Evolutionary conservation across 139 green algal genomes (phyloP).

Genomic region (Closterium sp.): DNA sequence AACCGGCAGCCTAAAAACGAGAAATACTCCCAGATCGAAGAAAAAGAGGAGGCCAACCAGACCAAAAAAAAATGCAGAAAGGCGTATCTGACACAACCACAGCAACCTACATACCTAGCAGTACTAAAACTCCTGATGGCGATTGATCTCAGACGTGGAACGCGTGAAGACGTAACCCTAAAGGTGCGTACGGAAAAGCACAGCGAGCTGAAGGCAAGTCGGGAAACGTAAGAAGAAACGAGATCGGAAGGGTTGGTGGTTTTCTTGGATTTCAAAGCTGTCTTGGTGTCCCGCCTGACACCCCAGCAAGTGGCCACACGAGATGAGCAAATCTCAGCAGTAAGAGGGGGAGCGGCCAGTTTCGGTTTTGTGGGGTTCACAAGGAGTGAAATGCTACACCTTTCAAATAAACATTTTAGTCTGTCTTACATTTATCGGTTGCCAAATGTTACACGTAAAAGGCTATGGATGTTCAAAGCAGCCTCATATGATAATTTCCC

Average conservation of each 20-base stretch:
- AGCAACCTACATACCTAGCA: neutral
- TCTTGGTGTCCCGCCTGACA: too few species aligned
- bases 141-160: neutral
- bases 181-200: neutral
- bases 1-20: neutral
- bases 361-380: too few species aligned
- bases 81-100: slow-evolving; percentile 6
- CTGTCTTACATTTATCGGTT: too few species aligned
- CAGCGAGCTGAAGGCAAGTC: neutral
- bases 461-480: too few species aligned
- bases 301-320: too few species aligned
- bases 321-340: too few species aligned
- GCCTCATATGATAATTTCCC: too few species aligned
- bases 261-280: neutral
- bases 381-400: too few species aligned
- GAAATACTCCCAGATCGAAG: neutral
- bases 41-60: neutral
- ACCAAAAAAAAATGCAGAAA: neutral
- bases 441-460: too few species aligned
- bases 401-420: too few species aligned
- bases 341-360: neutral
- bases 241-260: neutral
- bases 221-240: neutral
- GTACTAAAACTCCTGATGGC: neutral
- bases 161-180: neutral